A percentile compares a stretch with the other conserved stretches of the same genome.
These are phyloP conservation scores for Gamarada debralockiae DNA, from an alignment of 495 filamentous ascomycete genomes.

Conservation along the genomic window DNA sequence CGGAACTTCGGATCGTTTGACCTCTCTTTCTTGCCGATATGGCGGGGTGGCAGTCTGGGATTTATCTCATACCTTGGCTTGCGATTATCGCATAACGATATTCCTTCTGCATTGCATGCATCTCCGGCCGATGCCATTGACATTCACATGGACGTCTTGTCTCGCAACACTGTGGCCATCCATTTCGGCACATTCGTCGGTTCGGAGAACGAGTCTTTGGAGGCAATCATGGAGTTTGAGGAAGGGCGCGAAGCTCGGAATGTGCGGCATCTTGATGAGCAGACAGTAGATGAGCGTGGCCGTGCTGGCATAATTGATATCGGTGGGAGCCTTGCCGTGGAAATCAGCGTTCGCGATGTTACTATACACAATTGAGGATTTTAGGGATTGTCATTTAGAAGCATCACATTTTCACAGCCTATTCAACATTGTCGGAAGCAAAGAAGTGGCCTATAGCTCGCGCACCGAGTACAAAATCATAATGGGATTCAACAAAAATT, in stretches of 20 bases:
- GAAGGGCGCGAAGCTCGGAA: conserved; percentile 6
- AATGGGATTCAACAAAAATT: no score
- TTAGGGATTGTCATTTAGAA: no score
- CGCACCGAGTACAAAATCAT: no score
- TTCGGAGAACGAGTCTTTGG: conserved; percentile 16
- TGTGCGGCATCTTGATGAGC: conserved; percentile 1
- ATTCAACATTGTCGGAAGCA: no score
- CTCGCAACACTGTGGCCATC: conserved; percentile 11
- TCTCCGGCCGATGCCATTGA: conserved; percentile 82
- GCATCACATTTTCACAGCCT: no score
- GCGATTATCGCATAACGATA: conserved; percentile 44
- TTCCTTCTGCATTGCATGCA: conserved; percentile 76
- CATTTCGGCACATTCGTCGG: conserved; percentile 23
- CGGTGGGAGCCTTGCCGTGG: conserved; percentile 17
- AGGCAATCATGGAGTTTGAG: conserved; percentile 17
- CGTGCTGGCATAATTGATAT: conserved; percentile 18
- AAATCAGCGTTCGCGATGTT: background rate
- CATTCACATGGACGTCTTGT: conserved; percentile 41
- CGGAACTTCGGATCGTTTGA: conserved; percentile 80
- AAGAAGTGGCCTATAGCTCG: no score
- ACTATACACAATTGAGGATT: background rate
- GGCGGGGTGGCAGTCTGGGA: conserved; percentile 44
- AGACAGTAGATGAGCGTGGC: background rate
- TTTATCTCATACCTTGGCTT: conserved; percentile 16
- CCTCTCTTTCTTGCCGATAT: conserved; percentile 89